Evolutionary conservation across 805 yeast genomes (phyloP), one percentile per base, ranked within the genome.

Genomic region (Lachancea sp.): DNA sequence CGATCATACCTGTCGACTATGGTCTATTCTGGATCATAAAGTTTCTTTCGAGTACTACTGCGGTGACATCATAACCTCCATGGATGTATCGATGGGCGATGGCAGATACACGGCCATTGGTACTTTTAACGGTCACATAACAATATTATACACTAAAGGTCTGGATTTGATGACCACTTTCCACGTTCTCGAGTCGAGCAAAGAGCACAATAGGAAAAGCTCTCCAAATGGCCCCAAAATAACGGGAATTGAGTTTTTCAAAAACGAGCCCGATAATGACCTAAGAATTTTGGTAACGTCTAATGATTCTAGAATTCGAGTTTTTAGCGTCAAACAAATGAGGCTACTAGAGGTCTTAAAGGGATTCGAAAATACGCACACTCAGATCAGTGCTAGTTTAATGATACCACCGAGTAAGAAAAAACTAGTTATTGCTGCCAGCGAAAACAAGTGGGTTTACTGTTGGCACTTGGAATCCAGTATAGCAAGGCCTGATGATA

Each of bases 401-500:
- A 37, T 55, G 20, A 34, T 49, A 1, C 36, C 39, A 9, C 16
- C 44, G 31, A 37, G 44, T 11, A 46, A 51, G 16, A 47, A 52
- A 18, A 57, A 66, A 11, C 77, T 76, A 56, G 73, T 89, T 5
- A 73, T 89, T 8, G 72, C 85, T 7, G 95, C 95, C 0, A 84
- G 95, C 11, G 96, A 90, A 59, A 93, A 90, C 65, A 87, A 85
- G 53, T 80, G 89, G 80, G 77, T 85, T 12, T 90, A 89, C 57
- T 67, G 86, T 11, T 91, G 98, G 98, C 73, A 75, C 45, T 62
- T 74, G 18, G 66, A 62, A 36, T 58, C 58, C 4, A 60, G 52
- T 18, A n/a, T 26, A 3, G 25, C 13, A n/a, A 22, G 12, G 2
- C 17, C 43, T 3, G 26, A 20, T 2, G 16, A 33, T 12, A 27